Conservation (phyloP, 306 rosid species). For the Pyrus bretschneideri region DNA sequence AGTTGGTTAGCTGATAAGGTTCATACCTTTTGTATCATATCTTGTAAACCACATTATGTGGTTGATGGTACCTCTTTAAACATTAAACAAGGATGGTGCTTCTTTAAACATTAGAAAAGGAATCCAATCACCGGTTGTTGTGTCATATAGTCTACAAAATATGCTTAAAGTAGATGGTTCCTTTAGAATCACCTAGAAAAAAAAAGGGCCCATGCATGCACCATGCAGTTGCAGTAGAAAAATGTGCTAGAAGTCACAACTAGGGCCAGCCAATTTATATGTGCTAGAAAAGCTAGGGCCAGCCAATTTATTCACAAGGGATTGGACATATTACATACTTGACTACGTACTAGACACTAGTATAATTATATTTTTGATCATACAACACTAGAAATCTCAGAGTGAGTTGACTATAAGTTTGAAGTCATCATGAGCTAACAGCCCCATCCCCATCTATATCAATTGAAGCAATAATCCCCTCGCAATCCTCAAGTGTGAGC, state of each 20-base stretch:
- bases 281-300: too few relatives aligned
- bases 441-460: constrained; percentile 73
- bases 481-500: constrained; percentile 43
- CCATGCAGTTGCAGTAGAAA: neutral
- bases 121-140: too few relatives aligned
- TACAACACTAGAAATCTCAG: neutral
- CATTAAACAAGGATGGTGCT: too few relatives aligned
- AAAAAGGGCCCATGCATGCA: neutral
- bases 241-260: neutral
- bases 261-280: too few relatives aligned
- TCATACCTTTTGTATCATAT: too few relatives aligned
- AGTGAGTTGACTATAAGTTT: constrained; percentile 45
- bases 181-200: neutral
- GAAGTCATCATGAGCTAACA: constrained; percentile 51
- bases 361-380: neutral
- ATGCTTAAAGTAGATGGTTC: neutral
- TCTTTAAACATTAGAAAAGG: too few relatives aligned
- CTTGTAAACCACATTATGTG: too few relatives aligned
- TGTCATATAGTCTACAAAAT: too few relatives aligned
- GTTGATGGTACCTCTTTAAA: too few relatives aligned
- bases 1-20: too few relatives aligned
- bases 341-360: neutral
- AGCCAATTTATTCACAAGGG: neutral
- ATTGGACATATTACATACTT: neutral
- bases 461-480: constrained; percentile 45